Evolutionary conservation across 129 eudicot species (phyloP).

Genomic region (Escallonia rubra): DNA sequence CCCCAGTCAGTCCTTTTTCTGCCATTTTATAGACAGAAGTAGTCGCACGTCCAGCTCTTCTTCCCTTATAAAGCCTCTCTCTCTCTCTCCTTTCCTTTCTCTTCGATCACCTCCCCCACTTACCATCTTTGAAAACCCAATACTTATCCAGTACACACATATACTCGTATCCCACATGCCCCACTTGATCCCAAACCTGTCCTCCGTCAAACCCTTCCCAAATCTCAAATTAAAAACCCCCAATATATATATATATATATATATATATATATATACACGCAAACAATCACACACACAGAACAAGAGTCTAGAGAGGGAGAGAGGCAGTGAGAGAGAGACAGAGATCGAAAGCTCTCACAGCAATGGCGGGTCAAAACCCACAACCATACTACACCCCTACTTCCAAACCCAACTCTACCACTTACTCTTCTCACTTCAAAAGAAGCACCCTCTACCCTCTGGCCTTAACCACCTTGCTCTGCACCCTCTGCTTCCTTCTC

Average conservation of each 20-base stretch:
- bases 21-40: no score
- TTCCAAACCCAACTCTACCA: slow-evolving; percentile 39
- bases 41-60: no score
- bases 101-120: no score
- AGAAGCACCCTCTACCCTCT: slow-evolving; percentile 23
- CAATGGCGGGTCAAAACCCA: slow-evolving; percentile 54
- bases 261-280: not conserved
- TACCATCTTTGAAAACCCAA: no score
- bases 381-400: slow-evolving; percentile 54
- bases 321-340: no score
- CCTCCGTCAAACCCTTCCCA: slow-evolving; percentile 2
- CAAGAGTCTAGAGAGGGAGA: no score
- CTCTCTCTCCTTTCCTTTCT: no score
- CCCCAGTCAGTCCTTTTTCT: no score
- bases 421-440: slow-evolving; percentile 20
- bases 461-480: slow-evolving; percentile 43
- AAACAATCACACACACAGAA: not conserved
- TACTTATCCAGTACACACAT: no score
- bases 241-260: no score
- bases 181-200: slow-evolving; percentile 17
- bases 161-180: slow-evolving; percentile 14
- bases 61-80: no score
- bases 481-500: slow-evolving; percentile 56
- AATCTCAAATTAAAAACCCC: slow-evolving; percentile 5
- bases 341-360: not conserved